phyloP scores from a whole-genome alignment of 2,329 filamentous ascomycete genomes.

The Fusarium sp. region DNA sequence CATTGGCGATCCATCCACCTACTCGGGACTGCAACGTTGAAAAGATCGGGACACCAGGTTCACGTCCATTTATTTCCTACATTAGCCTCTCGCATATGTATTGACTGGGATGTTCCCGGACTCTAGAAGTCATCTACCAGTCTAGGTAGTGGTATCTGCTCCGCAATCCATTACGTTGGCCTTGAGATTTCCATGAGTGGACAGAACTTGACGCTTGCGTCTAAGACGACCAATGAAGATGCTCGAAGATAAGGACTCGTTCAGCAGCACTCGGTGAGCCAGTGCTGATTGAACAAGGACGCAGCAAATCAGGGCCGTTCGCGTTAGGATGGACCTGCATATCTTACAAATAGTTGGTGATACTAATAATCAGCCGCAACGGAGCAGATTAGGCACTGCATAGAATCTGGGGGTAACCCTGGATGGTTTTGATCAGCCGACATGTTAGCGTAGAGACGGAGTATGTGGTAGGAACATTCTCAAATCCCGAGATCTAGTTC shows the following conservation, averaged over 20 bases:
- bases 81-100: background rate
- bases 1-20: slow-evolving; percentile 9
- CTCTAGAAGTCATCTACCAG: background rate
- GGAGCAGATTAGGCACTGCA: slow-evolving; percentile 25
- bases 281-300: slow-evolving; percentile 12
- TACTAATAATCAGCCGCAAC: slow-evolving; percentile 40
- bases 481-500: slow-evolving; percentile 5
- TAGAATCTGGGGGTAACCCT: slow-evolving; percentile 33
- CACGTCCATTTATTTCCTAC: background rate
- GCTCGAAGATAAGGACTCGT: slow-evolving; percentile 34
- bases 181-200: slow-evolving; percentile 33
- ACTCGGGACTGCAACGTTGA: background rate
- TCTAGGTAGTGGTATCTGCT: slow-evolving; percentile 4
- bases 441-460: slow-evolving; percentile 24
- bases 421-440: slow-evolving; percentile 27
- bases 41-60: slow-evolving; percentile 11
- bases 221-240: slow-evolving; percentile 19
- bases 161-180: slow-evolving; percentile 33
- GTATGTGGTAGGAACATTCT: background rate
- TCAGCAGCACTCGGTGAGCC: background rate
- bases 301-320: slow-evolving; percentile 27
- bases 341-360: slow-evolving; percentile 26
- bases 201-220: slow-evolving; percentile 13
- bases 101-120: slow-evolving; percentile 14
- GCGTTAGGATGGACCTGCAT: slow-evolving; percentile 30